Base-by-base conservation (phyloP, 768 basidiomycete genomes). In the Crepidotus variabilis region DNA sequence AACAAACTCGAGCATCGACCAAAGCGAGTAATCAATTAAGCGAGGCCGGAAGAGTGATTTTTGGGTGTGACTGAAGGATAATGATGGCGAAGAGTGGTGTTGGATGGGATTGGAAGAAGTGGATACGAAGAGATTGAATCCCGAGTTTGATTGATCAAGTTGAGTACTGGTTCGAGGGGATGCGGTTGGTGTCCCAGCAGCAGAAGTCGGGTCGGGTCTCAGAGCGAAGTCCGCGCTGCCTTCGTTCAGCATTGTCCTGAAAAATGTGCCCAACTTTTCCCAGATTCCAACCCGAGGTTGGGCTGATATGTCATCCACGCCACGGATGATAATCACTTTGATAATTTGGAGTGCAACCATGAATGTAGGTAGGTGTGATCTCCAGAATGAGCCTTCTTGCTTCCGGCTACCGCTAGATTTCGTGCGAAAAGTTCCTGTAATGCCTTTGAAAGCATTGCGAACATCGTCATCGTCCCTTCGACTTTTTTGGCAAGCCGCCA, bases 1-100 rank as follows among this genome's bases (percentile, higher is more conserved):
- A 16, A 87, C 67, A 53, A 88, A 76, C 62, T 90, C 86, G 23
- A 90, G 69, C 24, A 85, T 67, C 2, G 89, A 90, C 88, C 88
- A 90, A 1, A 86, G 72, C 8, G 82, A 71, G 60, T 89, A 91
- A 66, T 92, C 90, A 5, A 88, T 72, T 22, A 87, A 71, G 24
- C 87, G 77, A 2, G 87, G 87, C 43, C 69, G 71, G 24, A 63
- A 61, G 50, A 68, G 60, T 14, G 56, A 39, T 3, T 36, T 55
- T 3, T 53, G 45, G n/a, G 64, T 45, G 64, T 54, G 51, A 57
- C 56, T 56, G 20, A 60, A 57, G 2, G 59, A 54, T 33, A 20
- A 5, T 2, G 47, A 13, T n/a, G 13, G 6, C 60, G 59, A 62
- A 43, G 62, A 70, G 50, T 60, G 57, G 10, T 63, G 49, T 51